phyloP scores from a whole-genome alignment of 2,329 filamentous ascomycete species.

The Microcera coccophila region DNA sequence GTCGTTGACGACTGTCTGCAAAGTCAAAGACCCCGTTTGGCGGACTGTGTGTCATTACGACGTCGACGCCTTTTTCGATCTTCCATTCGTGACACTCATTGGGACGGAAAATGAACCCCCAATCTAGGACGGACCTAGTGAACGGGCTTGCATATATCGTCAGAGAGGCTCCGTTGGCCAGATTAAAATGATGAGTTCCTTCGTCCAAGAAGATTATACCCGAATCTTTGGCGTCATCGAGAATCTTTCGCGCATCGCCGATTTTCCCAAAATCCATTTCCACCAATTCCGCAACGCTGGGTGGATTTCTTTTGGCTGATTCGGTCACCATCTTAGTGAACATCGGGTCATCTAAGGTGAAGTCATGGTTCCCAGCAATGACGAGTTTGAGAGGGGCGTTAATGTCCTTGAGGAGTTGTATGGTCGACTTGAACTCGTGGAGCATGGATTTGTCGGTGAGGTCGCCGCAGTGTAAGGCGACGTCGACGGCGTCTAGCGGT shows the following conservation, averaged over 20 bases:
- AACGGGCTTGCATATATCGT: slow-evolving; percentile 44
- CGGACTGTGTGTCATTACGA: slow-evolving; percentile 34
- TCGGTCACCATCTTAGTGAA: slow-evolving; percentile 30
- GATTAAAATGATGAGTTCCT: slow-evolving; percentile 37
- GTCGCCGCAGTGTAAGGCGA: slow-evolving; percentile 48
- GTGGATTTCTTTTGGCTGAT: neutral
- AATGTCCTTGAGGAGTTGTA: slow-evolving; percentile 36
- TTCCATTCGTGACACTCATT: slow-evolving; percentile 19
- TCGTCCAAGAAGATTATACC: slow-evolving; percentile 41
- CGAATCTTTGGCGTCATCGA: slow-evolving; percentile 16
- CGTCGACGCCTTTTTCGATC: slow-evolving; percentile 23
- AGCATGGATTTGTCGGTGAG: slow-evolving; percentile 44
- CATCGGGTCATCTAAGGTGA: slow-evolving; percentile 33
- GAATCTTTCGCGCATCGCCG: slow-evolving; percentile 33
- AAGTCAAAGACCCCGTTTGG: slow-evolving; percentile 40
- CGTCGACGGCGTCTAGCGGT: slow-evolving; percentile 27
- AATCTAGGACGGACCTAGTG: slow-evolving; percentile 36
- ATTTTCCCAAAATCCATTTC: slow-evolving; percentile 33
- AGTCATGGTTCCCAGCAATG: slow-evolving; percentile 51
- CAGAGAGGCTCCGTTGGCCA: slow-evolving; percentile 40
- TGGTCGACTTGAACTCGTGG: slow-evolving; percentile 34
- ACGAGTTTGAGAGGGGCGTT: slow-evolving; percentile 45
- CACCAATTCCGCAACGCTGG: neutral
- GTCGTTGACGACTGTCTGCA: slow-evolving; percentile 21
- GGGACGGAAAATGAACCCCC: slow-evolving; percentile 41